These are phyloP conservation scores for Podospora conica DNA, from an alignment of 495 filamentous ascomycete genomes.

Conservation along the genomic window DNA sequence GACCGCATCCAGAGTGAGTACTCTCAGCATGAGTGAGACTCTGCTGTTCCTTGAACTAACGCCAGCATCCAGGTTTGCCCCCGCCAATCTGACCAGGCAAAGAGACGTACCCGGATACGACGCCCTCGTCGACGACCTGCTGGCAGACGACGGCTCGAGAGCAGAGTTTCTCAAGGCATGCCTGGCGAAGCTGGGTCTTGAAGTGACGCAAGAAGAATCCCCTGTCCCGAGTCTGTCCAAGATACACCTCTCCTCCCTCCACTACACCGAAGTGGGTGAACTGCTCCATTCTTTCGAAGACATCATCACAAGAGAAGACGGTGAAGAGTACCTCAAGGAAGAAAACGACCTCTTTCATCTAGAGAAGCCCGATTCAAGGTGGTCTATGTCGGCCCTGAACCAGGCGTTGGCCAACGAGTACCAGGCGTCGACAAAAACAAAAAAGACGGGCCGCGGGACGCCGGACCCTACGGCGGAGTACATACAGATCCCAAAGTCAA, in stretches of 20 bases:
- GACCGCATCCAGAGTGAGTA: constrained; percentile 89
- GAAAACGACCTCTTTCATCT: constrained; percentile 84
- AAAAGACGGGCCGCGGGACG: constrained; percentile 16
- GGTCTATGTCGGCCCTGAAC: constrained; percentile 45
- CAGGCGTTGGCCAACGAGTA: constrained; percentile 27
- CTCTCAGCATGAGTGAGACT: neutral
- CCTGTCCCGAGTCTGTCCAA: constrained; percentile 76
- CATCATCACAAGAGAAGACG: constrained; percentile 59
- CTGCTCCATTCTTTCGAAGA: constrained; percentile 63
- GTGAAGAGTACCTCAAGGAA: constrained; percentile 70
- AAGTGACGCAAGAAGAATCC: constrained; percentile 61
- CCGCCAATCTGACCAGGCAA: constrained; percentile 63
- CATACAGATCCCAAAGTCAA: constrained; percentile 62
- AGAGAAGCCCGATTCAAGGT: constrained; percentile 53
- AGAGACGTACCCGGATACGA: constrained; percentile 58
- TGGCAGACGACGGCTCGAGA: constrained; percentile 64
- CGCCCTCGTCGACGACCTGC: constrained; percentile 59
- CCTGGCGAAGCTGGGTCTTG: constrained; percentile 73
- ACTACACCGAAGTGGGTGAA: constrained; percentile 56
- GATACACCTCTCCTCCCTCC: constrained; percentile 72
- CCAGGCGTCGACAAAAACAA: constrained; percentile 14
- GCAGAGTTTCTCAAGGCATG: constrained; percentile 76
- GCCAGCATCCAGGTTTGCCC: constrained; percentile 61
- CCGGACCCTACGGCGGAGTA: constrained; percentile 69
- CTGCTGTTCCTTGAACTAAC: neutral